Base-by-base conservation (phyloP, 2,329 filamentous ascomycete genomes). In the Lachnellula occidentalis region DNA sequence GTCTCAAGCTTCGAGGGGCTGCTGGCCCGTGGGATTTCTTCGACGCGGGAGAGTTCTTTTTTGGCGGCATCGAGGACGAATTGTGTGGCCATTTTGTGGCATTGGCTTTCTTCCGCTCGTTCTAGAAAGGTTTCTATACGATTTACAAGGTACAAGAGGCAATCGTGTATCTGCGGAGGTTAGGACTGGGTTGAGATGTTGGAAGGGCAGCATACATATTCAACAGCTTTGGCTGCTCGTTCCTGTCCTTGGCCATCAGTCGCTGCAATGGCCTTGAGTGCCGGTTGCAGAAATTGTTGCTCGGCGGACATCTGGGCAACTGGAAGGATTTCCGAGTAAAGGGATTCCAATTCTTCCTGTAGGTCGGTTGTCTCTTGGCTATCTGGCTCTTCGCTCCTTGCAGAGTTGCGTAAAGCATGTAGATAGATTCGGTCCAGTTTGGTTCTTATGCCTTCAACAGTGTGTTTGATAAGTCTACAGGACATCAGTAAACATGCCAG, bases 261-360 rank as follows among this genome's bases (percentile, higher is more conserved):
- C 2, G 72, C 68, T 6, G 75, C 69, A 4, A 78, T 66, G 0
- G 73, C 70, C 53, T 71, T 70, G 5, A 81, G 70, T 1, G 85
- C 81, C 0, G 86, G 85, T 56, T 82, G 78, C 5, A 86, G 74
- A 60, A 85, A 78, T 64, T 87, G 82, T 61, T 86, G 80, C 60
- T 88, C 83, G 1, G 85, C 76, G 0, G 85, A 82, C 81, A 90
- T 89, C 58, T 87, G 81, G 6, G 85, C 80, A 2, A 90, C 82
- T 0, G 85, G 81, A 0, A 86, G 72, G 41, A 90, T 83, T 65
- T 90, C 87, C 0, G 83, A 74, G 61, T 87, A 85, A 3, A 90
- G 73, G 4, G 84, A 87, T 60, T 88, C 83, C 1, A 90, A 73
- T 64, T 89, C 86, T 34, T 80, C 78, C 62, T 85, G 79, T 2